These are phyloP conservation scores for Falciphora oryzae DNA, from an alignment of 2,329 filamentous ascomycete genomes.

Conservation along the genomic window DNA sequence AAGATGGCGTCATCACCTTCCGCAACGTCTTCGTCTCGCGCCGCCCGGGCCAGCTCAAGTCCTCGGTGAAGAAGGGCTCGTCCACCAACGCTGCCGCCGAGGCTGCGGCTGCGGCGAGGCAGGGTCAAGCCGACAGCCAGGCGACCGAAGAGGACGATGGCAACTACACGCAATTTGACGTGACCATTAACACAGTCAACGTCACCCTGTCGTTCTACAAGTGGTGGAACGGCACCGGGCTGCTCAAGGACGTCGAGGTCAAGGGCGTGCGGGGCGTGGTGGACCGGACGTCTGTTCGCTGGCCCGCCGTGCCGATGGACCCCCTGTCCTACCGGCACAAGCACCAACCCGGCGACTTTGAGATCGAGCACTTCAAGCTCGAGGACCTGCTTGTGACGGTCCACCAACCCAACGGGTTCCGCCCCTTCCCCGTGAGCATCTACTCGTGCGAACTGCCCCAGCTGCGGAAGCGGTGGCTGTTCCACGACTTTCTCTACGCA, in stretches of 20 bases:
- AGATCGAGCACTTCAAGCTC: conserved; percentile 94
- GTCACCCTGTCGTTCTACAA: conserved; percentile 96
- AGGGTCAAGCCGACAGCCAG: conserved; percentile 37
- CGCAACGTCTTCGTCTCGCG: conserved; percentile 94
- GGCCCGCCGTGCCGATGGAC: conserved; percentile 64
- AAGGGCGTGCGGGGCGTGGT: conserved; percentile 89
- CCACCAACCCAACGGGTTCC: conserved; percentile 82
- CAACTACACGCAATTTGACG: conserved; percentile 96
- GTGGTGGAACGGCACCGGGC: conserved; percentile 96
- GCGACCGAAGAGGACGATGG: conserved; percentile 62
- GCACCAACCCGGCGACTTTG: conserved; percentile 88
- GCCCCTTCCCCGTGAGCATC: conserved; percentile 93
- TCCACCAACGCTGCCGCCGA: conserved; percentile 77
- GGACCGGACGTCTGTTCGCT: conserved; percentile 78
- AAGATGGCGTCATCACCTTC: conserved; percentile 90
- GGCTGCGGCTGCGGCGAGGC: conserved; percentile 73
- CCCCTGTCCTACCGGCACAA: conserved; percentile 83
- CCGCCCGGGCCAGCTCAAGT: conserved; percentile 73
- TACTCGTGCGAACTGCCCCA: conserved; percentile 93
- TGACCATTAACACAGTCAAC: conserved; percentile 92
- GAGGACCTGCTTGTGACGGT: conserved; percentile 89
- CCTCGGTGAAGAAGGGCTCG: conserved; percentile 88
- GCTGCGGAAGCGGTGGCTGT: conserved; percentile 91
- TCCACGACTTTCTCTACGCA: conserved; percentile 94
- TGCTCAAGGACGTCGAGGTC: conserved; percentile 87